Base-by-base conservation (phyloP, 805 yeast species). In the Ogataea nonfermentans region DNA sequence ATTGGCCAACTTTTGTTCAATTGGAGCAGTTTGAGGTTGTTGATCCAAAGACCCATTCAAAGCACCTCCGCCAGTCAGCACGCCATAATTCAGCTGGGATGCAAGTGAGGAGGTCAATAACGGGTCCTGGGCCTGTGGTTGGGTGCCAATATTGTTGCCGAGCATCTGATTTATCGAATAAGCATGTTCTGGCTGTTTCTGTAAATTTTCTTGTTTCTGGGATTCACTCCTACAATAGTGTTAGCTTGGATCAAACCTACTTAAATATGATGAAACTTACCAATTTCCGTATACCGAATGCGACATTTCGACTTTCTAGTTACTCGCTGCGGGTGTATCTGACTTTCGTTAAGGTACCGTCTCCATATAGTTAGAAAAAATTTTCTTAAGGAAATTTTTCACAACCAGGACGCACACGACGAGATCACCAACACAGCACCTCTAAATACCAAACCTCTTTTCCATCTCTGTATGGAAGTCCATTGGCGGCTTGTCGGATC, bases 381-480 rank as follows among this genome's bases (percentile, higher is more conserved):
- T 37, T 37, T 37, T 32, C 41, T 32, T 30, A 24, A 12, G n/a
- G 34, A 33, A 28, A 24, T 33, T 34, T 34, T 39, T 32, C 29
- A 13, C 11, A 32, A 32, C 34, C 32, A 17, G 40, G 33, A 27
- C 24, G 37, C 46, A 40, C 44, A 38, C 44, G 44, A 36, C 44
- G 25, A 25, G 35, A 26, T 10, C 30, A 19, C 22, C 22, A 19
- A 5, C 8, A 19, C 24, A 13, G 17, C 20, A 13, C 19, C 37
- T 43, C 61, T 61, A 73, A 41, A 77, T 67, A 32, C 80, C 79
- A 65, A 82, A 64, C 41, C 69, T 73, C 56, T 66, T 74, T 62
- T 84, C 93, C 72, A 88, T 71, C 53, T 82, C 88, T 11, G 79
- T 57, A 59, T 87, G 95, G 68, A 88, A 75, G 54, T 81, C 86